Evolutionary conservation across 352 stramenopile species (phyloP), one percentile per base, ranked within the genome.

Genomic region (Globisporangium uncinulatum): DNA sequence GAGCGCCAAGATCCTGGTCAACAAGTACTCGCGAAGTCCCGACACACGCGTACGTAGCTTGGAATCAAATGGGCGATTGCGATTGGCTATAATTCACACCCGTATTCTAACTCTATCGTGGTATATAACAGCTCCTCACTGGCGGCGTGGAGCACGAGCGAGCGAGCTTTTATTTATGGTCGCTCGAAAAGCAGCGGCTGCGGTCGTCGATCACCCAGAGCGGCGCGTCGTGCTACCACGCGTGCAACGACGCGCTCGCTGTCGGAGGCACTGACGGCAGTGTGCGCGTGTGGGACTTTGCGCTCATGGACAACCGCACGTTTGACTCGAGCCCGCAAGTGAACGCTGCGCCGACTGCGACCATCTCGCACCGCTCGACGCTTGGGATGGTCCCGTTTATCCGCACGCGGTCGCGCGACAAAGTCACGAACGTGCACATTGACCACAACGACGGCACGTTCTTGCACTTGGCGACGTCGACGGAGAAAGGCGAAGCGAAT

Each of bases 101-200:
- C 4, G 24, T 29, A 29, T 29, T 29, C 24, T 29, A 29, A 29
- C 24, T 4, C 2, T 39, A 13, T 39, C 34, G 34, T 39, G 3
- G 31, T 57, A 1, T 57, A 1, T 34, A 60, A 6, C 52, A 92
- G 86, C 59, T 94, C 58, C 71, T 95, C 43, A 89, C 72, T n/a
- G 86, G 86, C 11, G 71, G 65, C 5, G 73, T 95, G 37, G 71
- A 89, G 50, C 63, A 90, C 62, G 86, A 91, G 29, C 70, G 70
- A 49, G 86, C 82, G 29, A 78, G 66, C 32, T 95, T 95, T 71
- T 94, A 92, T 68, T 73, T 94, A 63, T 95, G 86, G 86, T 89
- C 76, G 8, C 62, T 95, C 8, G 74, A 92, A 32, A 82, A 87
- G 50, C 76, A 83, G 36, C 68, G 69, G 4, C 57, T 95, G 1